Base-by-base conservation (phyloP, 495 filamentous ascomycete genomes). In the Penicillium dipodomyicola region DNA sequence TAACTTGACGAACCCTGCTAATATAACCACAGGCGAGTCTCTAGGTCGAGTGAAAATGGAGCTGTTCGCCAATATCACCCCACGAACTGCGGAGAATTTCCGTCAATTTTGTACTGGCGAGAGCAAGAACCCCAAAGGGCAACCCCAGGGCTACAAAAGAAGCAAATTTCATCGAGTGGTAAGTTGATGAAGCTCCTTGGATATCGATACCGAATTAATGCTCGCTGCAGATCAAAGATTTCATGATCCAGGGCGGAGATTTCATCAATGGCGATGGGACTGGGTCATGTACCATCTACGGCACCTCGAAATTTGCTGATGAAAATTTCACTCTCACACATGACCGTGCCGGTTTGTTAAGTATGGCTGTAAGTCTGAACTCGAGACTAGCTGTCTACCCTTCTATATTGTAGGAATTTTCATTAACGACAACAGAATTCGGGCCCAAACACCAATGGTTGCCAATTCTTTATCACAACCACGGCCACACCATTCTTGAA, bases 181-280 rank as follows among this genome's bases (percentile, higher is more conserved):
- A 79, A 58, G 90, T 83, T 83, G 20, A 29, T 22, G 4, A 54
- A 29, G 20, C 2, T 41, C 20, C 15, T 35, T 9, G 3, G 12
- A 40, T 33, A 11, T 20, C 25, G 20, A 32, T 9, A 3, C 39
- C 51, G 40, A 52, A 55, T 20, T 35, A 32, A 55, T 39, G 30
- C 29, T 7, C 49, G 0, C n/a, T 29, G 25, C 47, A 96, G 91
- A 96, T 97, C 76, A 91, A 89, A 75, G 88, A 92, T 61, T 97
- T 97, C 72, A 97, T 98, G 92, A 81, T 89, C 61, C 95, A 97
- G 76, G 95, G 95, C 33, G 94, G 95, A 49, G 95, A 98, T 72
- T 97, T 98, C 74, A 71, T 97, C 54, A 89, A 96, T 67, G 92
- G 93, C 40, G 88, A 97, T 69, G 95, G 95, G 12, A 96, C 88